A percentile compares a stretch with the other conserved stretches of the same genome.
Evolutionary conservation across 305 asterid species (phyloP).

Genomic region (Fraxinus latifolia): DNA sequence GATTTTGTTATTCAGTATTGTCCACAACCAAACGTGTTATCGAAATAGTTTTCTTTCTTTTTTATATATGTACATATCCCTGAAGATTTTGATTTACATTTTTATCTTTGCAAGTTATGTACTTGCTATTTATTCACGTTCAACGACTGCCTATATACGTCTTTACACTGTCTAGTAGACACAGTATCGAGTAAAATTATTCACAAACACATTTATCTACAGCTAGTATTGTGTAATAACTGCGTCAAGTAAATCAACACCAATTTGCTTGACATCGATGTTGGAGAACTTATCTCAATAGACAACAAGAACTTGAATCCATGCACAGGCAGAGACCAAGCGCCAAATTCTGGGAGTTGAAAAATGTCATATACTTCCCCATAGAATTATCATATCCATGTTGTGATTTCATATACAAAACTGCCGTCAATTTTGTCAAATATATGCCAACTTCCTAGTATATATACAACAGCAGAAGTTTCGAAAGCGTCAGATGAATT

Average conservation of each 20-base stretch:
- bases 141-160: not conserved
- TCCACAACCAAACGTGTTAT: constrained; percentile 4
- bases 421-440: constrained; percentile 24
- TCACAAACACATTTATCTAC: not conserved
- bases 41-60: not conserved
- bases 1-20: constrained; percentile 24
- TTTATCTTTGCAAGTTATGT: not conserved
- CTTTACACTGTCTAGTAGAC: not conserved
- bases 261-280: too few relatives aligned
- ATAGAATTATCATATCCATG: constrained; percentile 49
- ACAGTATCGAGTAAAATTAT: not conserved
- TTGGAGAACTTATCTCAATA: not conserved
- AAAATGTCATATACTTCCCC: not conserved
- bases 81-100: not conserved
- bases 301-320: not conserved
- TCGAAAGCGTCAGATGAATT: constrained; percentile 9
- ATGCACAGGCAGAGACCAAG: not conserved
- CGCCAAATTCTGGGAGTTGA: too few relatives aligned
- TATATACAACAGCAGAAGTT: constrained; percentile 22
- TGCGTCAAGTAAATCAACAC: not conserved
- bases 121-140: not conserved
- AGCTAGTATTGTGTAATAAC: not conserved
- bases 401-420: not conserved
- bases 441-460: constrained; percentile 24
- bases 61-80: not conserved